Conservation (phyloP, 805 yeast genomes). For the Hanseniaspora hatyaiensis region DNA sequence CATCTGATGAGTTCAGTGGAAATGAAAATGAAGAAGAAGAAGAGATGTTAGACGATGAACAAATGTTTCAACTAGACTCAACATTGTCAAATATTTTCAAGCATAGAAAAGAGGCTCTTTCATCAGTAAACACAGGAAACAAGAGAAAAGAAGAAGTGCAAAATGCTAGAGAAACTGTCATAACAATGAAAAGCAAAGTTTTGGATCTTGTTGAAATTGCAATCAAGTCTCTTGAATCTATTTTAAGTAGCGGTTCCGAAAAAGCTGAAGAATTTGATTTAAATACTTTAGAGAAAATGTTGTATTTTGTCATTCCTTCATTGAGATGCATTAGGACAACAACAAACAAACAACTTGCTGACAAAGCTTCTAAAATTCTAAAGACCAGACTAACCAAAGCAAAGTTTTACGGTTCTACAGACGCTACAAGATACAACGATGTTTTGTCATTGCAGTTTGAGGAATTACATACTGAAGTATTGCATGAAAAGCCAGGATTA, state of each 20-base stretch:
- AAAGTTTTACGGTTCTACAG: constrained; percentile 24
- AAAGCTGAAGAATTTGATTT: background rate
- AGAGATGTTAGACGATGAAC: constrained; percentile 89
- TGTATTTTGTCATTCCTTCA: constrained; percentile 44
- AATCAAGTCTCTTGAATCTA: constrained; percentile 34
- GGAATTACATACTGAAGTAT: no score
- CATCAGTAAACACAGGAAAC: constrained; percentile 46
- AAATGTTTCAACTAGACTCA: constrained; percentile 87
- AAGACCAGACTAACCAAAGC: constrained; percentile 48
- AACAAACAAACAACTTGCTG: constrained; percentile 55
- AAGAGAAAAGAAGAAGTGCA: constrained; percentile 60
- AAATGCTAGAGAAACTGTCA: constrained; percentile 69
- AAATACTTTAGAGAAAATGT: constrained; percentile 26
- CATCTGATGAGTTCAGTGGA: constrained; percentile 27
- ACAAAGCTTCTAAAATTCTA: constrained; percentile 61
- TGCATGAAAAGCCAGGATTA: constrained; percentile 29
- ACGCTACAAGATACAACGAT: no score
- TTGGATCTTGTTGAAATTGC: constrained; percentile 66
- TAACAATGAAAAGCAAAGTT: constrained; percentile 64
- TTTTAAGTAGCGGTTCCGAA: constrained; percentile 15
- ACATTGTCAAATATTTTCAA: constrained; percentile 74
- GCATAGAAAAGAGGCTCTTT: constrained; percentile 61
- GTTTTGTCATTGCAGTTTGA: no score
- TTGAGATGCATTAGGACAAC: constrained; percentile 54
- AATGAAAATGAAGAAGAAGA: constrained; percentile 49